phyloP scores from a whole-genome alignment of 176 grass and related monocot genomes.

The Triticum dicoccoides region DNA sequence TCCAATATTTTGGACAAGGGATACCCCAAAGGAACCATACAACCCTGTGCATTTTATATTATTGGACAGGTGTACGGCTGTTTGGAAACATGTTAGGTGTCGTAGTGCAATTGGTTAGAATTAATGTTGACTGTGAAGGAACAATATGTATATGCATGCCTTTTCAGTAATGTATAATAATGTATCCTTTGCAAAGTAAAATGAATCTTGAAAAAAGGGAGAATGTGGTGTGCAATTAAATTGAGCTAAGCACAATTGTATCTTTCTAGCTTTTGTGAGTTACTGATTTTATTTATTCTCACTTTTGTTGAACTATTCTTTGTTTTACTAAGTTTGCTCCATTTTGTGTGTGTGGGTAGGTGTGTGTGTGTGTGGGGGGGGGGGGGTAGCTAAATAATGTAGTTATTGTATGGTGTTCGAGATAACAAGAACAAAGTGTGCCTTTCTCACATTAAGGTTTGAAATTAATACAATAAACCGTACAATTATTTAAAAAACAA shows the following conservation, averaged over 20 bases:
- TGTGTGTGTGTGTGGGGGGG: too few species aligned
- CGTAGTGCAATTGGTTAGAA: slow-evolving; percentile 31
- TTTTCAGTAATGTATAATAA: not conserved
- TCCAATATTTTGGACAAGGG: slow-evolving; percentile 25
- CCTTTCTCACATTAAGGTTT: too few species aligned
- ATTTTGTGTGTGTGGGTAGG: not conserved
- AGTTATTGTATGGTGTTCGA: not conserved
- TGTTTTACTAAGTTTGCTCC: too few species aligned
- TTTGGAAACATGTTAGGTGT: slow-evolving; percentile 34
- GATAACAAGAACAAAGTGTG: too few species aligned
- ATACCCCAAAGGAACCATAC: slow-evolving; percentile 43
- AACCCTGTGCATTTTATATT: slow-evolving; percentile 33
- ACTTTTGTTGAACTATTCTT: not conserved
- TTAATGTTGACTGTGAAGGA: slow-evolving; percentile 18
- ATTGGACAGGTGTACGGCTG: slow-evolving; percentile 1
- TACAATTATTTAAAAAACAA: too few species aligned
- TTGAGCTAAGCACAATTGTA: not conserved
- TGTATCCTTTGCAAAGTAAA: not conserved
- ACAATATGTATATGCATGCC: slow-evolving; percentile 17
- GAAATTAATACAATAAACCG: too few species aligned
- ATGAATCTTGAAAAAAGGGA: not conserved
- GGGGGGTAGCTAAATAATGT: not conserved
- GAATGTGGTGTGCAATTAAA: not conserved
- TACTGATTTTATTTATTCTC: not conserved
- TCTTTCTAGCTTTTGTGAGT: not conserved